A percentile compares a stretch with the other conserved stretches of the same genome.
Evolutionary conservation across 2,329 filamentous ascomycete species (phyloP).

Genomic region (Trichoderma polysporum): DNA sequence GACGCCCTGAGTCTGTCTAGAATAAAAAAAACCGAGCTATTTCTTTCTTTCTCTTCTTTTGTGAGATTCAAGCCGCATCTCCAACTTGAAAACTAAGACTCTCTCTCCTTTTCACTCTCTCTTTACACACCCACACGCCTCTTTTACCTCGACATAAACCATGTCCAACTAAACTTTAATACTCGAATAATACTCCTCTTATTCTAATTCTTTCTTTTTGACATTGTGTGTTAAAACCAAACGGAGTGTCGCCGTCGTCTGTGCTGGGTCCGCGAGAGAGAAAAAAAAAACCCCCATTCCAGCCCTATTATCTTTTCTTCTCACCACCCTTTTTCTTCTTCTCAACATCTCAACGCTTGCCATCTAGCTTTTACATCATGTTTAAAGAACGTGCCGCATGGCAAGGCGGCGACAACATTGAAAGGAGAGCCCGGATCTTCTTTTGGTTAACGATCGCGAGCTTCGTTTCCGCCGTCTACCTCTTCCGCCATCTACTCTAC

Average conservation of each 20-base stretch:
- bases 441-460: constrained; percentile 18
- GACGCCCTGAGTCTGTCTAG: not conserved
- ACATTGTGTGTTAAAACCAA: not conserved
- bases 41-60: not conserved
- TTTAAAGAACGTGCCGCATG: not conserved
- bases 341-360: not conserved
- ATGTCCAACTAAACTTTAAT: constrained; percentile 11
- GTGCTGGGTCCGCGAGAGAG: not conserved
- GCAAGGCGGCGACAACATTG: not conserved
- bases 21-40: not conserved
- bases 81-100: not conserved
- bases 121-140: not conserved
- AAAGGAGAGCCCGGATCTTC: constrained; percentile 3
- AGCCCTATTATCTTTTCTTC: not conserved
- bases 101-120: not conserved
- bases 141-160: not conserved
- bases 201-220: not conserved
- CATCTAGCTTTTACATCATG: constrained; percentile 4
- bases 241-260: not conserved
- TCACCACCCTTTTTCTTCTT: not conserved
- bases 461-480: constrained; percentile 19
- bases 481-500: constrained; percentile 27
- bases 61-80: not conserved
- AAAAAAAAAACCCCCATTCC: not conserved
- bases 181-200: not conserved